phyloP scores from a whole-genome alignment of 2,329 filamentous ascomycete genomes.

The Phaeosphaeria sp. region DNA sequence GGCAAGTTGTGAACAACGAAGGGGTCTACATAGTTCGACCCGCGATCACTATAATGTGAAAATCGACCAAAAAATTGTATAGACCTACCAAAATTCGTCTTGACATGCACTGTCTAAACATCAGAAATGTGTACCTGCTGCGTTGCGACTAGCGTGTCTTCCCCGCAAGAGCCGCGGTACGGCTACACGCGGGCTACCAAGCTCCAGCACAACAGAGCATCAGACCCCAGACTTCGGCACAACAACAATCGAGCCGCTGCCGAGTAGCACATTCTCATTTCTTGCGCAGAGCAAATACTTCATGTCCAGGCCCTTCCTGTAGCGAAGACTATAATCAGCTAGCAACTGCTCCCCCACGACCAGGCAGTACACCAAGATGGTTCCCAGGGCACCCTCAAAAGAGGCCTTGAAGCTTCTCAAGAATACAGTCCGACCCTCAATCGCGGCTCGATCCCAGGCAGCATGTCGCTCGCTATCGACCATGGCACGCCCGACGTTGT shows the following conservation, averaged over 20 bases:
- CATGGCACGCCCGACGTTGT: constrained; percentile 1
- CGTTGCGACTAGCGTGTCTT: constrained; percentile 1
- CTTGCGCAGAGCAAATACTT: neutral
- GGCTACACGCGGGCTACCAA: constrained; percentile 34
- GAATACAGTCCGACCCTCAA: constrained; percentile 37
- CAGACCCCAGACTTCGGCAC: constrained; percentile 22
- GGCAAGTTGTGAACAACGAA: constrained; percentile 22
- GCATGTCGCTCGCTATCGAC: constrained; percentile 30
- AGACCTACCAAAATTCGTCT: neutral
- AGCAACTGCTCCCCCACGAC: neutral
- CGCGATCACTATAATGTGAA: too few species aligned
- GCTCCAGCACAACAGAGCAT: too few species aligned
- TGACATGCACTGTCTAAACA: neutral
- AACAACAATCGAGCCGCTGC: constrained; percentile 11
- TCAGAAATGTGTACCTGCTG: neutral
- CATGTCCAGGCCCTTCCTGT: neutral
- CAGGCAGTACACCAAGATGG: constrained; percentile 28
- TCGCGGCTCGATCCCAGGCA: constrained; percentile 26
- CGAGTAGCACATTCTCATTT: neutral
- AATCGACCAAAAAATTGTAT: too few species aligned
- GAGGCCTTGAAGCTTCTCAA: constrained; percentile 44
- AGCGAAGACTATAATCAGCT: neutral
- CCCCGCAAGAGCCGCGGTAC: constrained; percentile 30
- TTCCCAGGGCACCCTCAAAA: constrained; percentile 42
- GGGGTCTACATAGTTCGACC: neutral